Evolutionary conservation across 192 early-diverging fungal genomes (phyloP), one percentile per base, ranked within the genome.

Genomic region (Entophlyctis helioformis): DNA sequence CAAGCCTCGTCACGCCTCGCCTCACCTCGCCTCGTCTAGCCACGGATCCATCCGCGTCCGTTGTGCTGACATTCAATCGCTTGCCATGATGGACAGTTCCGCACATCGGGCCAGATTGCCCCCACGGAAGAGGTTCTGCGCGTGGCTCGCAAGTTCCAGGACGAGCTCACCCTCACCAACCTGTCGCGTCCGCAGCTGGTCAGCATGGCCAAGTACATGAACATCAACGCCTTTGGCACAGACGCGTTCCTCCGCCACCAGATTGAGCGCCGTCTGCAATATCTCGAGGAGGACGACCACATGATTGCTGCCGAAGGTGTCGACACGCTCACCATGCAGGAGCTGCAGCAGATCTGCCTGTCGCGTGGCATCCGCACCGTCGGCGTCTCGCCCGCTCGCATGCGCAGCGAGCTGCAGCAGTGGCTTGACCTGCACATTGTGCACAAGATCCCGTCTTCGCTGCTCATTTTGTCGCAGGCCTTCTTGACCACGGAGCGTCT

Each of bases 221-320:
- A 82, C 48, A 73, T 93, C 46, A 91, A 89, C 42, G 83, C 87
- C n/a, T 97, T 95, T 61, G 94, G 94, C 29, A 92, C 90, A n/a
- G 94, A 97, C 66, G 82, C 87, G 41, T 92, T 88, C 57, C 76
- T 97, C 46, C 81, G 88, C 46, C 84, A 87, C 67, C 87, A 87
- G 62, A 89, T 97, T 54, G 81, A 89, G 19, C 81, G 84, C 48
- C 75, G 82, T 46, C 85, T 95, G 77, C 67, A 70, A 31, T 78
- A 85, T 40, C 83, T 97, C 48, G 79, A 86, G 38, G 72, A 77
- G 11, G 94, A 97, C 69, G 94, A 97, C 56, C 66, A 81, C 66
- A 66, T 92, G 64, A 93, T 95, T 48, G 63, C 63, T 43, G 48
- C 63, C 12, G 94, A 95, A 63, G 90, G 90, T 13, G 81, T 92